Percentiles rank a stretch among this genome's conserved stretches.
These are phyloP conservation scores for Brassica napus DNA, from an alignment of 345 rosid species.

Conservation along the genomic window Da-Ae NC_063444.1:15441001-15441500, in stretches of 20 bases:
- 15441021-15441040: not conserved
- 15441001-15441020: not conserved
- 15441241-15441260: slow-evolving; percentile 35
- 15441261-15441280: slow-evolving; percentile 25
- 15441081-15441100: slow-evolving; percentile 24
- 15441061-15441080: slow-evolving; percentile 19
- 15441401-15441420: not conserved
- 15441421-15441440: not conserved
- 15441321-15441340: slow-evolving; percentile 27
- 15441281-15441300: slow-evolving; percentile 31
- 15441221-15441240: slow-evolving; percentile 33
- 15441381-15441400: not conserved
- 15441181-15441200: slow-evolving; percentile 32
- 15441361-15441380: not conserved
- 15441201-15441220: slow-evolving; percentile 26
- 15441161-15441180: slow-evolving; percentile 16
- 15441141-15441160: slow-evolving; percentile 21
- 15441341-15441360: slow-evolving; percentile 21
- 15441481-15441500: not conserved
- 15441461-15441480: not conserved
- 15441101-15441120: slow-evolving; percentile 35
- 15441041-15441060: not conserved
- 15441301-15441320: slow-evolving; percentile 31
- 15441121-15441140: slow-evolving; percentile 44
- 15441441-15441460: not conserved